A percentile compares a stretch with the other conserved stretches of the same genome.
Conservation (phyloP, 768 basidiomycete genomes). For the Termitomyces sp. region DNA sequence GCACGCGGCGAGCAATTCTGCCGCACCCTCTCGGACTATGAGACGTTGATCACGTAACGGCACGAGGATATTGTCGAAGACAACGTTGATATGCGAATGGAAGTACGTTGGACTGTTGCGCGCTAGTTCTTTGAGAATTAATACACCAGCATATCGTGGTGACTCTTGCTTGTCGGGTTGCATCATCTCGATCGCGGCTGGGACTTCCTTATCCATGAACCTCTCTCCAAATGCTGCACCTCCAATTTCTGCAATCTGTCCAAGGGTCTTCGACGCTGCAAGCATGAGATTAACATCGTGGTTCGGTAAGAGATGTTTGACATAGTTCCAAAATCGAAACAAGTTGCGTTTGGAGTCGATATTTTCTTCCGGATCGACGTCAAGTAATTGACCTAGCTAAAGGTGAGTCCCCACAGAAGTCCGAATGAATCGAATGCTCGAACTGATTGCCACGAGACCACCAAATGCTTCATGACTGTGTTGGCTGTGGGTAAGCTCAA, state of each 20-base stretch:
- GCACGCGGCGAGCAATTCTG: constrained; percentile 89
- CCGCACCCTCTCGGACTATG: constrained; percentile 89
- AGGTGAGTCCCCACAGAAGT: constrained; percentile 5
- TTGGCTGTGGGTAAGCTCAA: constrained; percentile 80
- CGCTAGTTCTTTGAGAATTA: constrained; percentile 92
- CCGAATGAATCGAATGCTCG: constrained; percentile 16
- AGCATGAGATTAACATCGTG: constrained; percentile 93
- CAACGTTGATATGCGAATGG: constrained; percentile 79
- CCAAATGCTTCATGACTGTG: constrained; percentile 78
- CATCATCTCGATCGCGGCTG: constrained; percentile 74
- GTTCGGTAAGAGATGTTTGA: constrained; percentile 88
- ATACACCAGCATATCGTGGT: constrained; percentile 87
- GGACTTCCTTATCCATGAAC: constrained; percentile 89
- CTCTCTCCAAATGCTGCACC: constrained; percentile 81
- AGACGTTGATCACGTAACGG: constrained; percentile 86
- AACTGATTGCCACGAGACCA: constrained; percentile 85
- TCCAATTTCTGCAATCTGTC: constrained; percentile 80
- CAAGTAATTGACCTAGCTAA: constrained; percentile 62
- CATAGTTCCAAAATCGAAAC: constrained; percentile 88
- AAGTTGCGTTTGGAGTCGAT: constrained; percentile 77
- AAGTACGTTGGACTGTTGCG: constrained; percentile 84
- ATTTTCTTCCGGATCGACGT: constrained; percentile 73
- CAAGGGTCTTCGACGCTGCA: constrained; percentile 87
- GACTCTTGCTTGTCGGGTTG: constrained; percentile 79
- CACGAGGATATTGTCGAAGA: constrained; percentile 90